Base-by-base conservation (phyloP, 2,329 filamentous ascomycete species). In the Colletotrichum sp. region DNA sequence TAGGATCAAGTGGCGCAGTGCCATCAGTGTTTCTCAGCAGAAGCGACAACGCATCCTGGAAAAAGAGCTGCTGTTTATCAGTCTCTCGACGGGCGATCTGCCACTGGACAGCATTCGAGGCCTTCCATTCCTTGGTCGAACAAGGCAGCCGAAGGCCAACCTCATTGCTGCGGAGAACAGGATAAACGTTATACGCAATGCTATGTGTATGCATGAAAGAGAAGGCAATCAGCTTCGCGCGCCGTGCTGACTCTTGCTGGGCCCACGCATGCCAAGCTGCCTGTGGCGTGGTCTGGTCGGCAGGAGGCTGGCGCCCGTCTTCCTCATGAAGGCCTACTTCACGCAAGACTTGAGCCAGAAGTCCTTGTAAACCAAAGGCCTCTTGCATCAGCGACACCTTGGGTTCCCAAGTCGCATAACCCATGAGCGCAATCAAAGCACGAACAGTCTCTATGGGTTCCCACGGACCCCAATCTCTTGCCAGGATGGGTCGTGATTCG, bases 171-270 rank as follows among this genome's bases (percentile, higher is more conserved):
- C 83, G 81, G 7, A 86, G 77, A 0, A 82, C 81, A 1, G 85
- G 85, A 34, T 85, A 85, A 4, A 84, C 80, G 26, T 86, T 83
- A 74, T 86, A 86, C 3, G 84, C 84, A 9, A 86, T 82, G 66
- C 82, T 85, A 71, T 86, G 84, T 0, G 81, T 85, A 63, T 86
- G 84, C 6, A 85, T 79, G 67, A 86, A 86, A 0, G 83, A 83
- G 36, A 86, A 86, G 0, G 84, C 82, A 5, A 85, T 84, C 4
- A 86, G 80, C 60, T 85, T 86, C 0, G 84, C 79, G 7, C 85
- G 79, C 3, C 85, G 80, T 4, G 72, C 39, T 1, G 84, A 84
- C 67, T 86, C 84, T 30, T 81, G 79, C 4, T 72, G 78, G 0
- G 81, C 78, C 85, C 85, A 86, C 1, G 77, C 73, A 2, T 80